These are phyloP conservation scores for Wickerhamomyces chambardii DNA, from an alignment of 805 yeast genomes.

Conservation along the genomic window DNA sequence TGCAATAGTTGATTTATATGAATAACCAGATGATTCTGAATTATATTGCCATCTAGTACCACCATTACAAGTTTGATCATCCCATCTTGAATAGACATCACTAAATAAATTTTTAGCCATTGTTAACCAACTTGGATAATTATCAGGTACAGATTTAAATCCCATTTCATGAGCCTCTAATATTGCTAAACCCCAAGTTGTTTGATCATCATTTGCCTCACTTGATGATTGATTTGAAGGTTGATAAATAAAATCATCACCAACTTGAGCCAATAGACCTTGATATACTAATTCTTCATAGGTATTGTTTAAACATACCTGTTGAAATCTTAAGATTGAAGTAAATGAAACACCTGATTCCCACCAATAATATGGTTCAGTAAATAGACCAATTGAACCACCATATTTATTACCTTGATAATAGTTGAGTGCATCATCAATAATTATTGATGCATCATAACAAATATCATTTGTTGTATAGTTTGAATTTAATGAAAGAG, in stretches of 20 bases:
- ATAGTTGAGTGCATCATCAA: conserved; percentile 56
- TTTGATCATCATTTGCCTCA: conserved; percentile 68
- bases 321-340: conserved; percentile 62
- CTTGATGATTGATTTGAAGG: conserved; percentile 48
- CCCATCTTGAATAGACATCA: conserved; percentile 55
- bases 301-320: conserved; percentile 58
- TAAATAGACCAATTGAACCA: conserved; percentile 63
- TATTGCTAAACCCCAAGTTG: conserved; percentile 58
- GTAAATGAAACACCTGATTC: conserved; percentile 78
- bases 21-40: conserved; percentile 50
- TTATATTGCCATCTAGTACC: conserved; percentile 69
- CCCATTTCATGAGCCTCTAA: conserved; percentile 56
- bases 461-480: conserved; percentile 38
- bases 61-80: conserved; percentile 42
- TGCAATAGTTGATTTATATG: conserved; percentile 56
- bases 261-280: conserved; percentile 36
- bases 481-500: conserved; percentile 25
- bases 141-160: conserved; percentile 33
- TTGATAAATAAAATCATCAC: conserved; percentile 41
- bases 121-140: conserved; percentile 39
- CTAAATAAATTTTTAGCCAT: conserved; percentile 50
- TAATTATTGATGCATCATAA: conserved; percentile 45
- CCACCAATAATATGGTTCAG: conserved; percentile 79
- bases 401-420: conserved; percentile 51
- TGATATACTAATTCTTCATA: conserved; percentile 45